These are phyloP conservation scores for Raffaelea albimanens DNA, from an alignment of 2,329 filamentous ascomycete species.

Conservation along the genomic window DNA sequence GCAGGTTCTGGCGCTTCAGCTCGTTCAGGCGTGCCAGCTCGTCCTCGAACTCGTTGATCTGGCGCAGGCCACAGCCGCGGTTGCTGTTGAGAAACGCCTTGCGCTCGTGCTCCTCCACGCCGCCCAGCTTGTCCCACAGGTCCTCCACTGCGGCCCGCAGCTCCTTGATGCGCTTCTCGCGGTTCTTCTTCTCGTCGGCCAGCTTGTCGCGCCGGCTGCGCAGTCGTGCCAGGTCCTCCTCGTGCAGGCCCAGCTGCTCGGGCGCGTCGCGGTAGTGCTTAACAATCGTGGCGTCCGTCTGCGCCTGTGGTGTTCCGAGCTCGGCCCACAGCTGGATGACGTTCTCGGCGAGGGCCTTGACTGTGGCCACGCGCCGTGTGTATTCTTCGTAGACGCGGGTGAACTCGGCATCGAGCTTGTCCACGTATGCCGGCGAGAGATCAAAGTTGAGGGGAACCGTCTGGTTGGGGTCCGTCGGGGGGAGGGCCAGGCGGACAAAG, in stretches of 20 bases:
- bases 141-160: slow-evolving; percentile 69
- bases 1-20: slow-evolving; percentile 88
- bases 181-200: slow-evolving; percentile 75
- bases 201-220: slow-evolving; percentile 71
- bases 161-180: slow-evolving; percentile 68
- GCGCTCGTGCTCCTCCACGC: slow-evolving; percentile 71
- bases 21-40: slow-evolving; percentile 81
- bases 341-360: slow-evolving; percentile 67
- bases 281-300: slow-evolving; percentile 80
- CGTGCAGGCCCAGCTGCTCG: slow-evolving; percentile 86
- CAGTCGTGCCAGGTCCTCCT: slow-evolving; percentile 70
- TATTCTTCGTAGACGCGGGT: slow-evolving; percentile 96
- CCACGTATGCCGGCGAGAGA: slow-evolving; percentile 81
- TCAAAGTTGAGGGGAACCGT: slow-evolving; percentile 78
- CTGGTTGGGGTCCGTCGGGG: slow-evolving; percentile 69
- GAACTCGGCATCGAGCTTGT: slow-evolving; percentile 81
- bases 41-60: slow-evolving; percentile 93
- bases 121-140: slow-evolving; percentile 81
- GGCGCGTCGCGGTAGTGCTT: slow-evolving; percentile 84
- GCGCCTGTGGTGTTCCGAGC: slow-evolving; percentile 84
- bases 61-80: slow-evolving; percentile 79
- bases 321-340: slow-evolving; percentile 95
- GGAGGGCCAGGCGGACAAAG: slow-evolving; percentile 77
- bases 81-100: slow-evolving; percentile 81
- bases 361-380: slow-evolving; percentile 66